Conservation (phyloP, 2,329 filamentous ascomycete species). For the Myriosclerotinia scirpicola region DNA sequence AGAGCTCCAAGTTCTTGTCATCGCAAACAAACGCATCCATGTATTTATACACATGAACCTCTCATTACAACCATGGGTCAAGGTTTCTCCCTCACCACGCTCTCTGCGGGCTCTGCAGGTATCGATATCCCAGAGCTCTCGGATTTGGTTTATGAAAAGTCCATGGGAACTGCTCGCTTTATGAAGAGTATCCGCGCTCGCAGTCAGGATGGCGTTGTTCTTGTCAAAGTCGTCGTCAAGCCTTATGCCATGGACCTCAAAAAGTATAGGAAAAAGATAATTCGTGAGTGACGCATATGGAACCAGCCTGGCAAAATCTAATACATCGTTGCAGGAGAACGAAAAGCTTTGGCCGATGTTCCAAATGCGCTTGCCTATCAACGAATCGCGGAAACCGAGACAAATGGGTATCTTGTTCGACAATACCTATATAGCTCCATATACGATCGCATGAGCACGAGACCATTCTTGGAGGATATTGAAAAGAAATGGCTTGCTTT, state of each 20-base stretch:
- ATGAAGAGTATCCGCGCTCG: constrained; percentile 95
- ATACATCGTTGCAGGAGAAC: constrained; percentile 61
- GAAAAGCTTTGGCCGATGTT: constrained; percentile 74
- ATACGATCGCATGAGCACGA: constrained; percentile 94
- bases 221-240: constrained; percentile 94
- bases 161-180: constrained; percentile 86
- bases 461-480: constrained; percentile 94
- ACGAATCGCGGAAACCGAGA: constrained; percentile 85
- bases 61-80: constrained; percentile 71
- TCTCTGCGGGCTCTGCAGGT: constrained; percentile 85
- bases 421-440: constrained; percentile 96
- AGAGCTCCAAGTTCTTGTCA: not conserved
- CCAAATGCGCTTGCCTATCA: constrained; percentile 92
- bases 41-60: constrained; percentile 36
- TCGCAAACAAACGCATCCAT: constrained; percentile 28
- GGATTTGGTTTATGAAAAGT: constrained; percentile 88
- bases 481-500: constrained; percentile 99
- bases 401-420: constrained; percentile 87
- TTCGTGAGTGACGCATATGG: constrained; percentile 54
- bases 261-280: constrained; percentile 73
- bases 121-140: constrained; percentile 92
- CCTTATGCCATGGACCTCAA: constrained; percentile 82
- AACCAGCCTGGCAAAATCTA: constrained; percentile 22
- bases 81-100: constrained; percentile 89
- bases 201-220: constrained; percentile 84